Base-by-base conservation (phyloP, 371 early-diverging fungal genomes). In the Saksenaea vasiformis region DNA sequence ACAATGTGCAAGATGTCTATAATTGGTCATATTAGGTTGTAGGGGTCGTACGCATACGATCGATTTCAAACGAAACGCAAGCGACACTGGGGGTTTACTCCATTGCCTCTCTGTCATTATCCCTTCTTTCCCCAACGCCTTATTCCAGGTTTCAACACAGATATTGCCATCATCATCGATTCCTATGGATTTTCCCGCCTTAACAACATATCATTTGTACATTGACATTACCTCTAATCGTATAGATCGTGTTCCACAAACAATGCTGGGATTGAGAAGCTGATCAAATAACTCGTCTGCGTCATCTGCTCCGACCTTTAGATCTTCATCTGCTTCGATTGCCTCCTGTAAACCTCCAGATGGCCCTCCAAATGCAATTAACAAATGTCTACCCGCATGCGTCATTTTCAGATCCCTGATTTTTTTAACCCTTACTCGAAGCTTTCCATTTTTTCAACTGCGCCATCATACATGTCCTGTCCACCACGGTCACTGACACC, bases 281-380 rank as follows among this genome's bases (percentile, higher is more conserved):
- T 79, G 60, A 57, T 88, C 87, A 74, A 92, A 92, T 69, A 91
- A 63, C 10, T 82, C 78, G 37, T 73, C 75, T 24, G 87, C 73
- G 57, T 90, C 90, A 13, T 91, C 89, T 10, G 83, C 83, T 22
- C 77, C 76, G 19, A 82, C 78, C 43, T 80, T 78, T 19, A 91
- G 62, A 64, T 84, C 80, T 64, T 90, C 86, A 69, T 91, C 91
- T 2, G 87, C 84, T 54, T 90, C 91, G 17, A 91, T 83, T 1
- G 89, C 86, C 19, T 87, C 80, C 65, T 91, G 90, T 34, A 92
- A 63, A 19, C 91, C 91, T 35, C 78, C 84, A 10, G 79, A 44
- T 5, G 78, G 77, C 3, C 89, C 91, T 36, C 92, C 92, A 77
- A 92, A 88, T 19, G 88, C 86, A 61, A 92, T 68, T 36, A 92